Base-by-base conservation (phyloP, 495 filamentous ascomycete genomes). In the Peziza echinospora region DNA sequence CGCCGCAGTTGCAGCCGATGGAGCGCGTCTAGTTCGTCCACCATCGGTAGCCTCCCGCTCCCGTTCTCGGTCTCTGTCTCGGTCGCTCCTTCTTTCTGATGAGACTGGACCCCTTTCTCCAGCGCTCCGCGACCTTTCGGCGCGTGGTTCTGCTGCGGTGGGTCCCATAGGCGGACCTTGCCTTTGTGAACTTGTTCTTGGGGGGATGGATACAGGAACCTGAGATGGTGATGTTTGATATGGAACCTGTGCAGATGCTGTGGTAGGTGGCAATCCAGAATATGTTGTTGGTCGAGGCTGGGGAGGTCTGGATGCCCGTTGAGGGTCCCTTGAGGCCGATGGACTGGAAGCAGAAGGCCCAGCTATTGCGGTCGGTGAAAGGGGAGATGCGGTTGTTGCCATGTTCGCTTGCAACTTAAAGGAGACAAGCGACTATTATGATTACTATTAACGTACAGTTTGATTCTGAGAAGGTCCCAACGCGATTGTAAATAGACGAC, bases 251-350 rank as follows among this genome's bases (percentile, higher is more conserved):
- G 30, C 19, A 5, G 30, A 7, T 5, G 13, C 30, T 2, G 30
- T 37, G 8, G 46, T 57, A 26, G 55, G 55, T 34, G 55, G 49
- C 21, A 50, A 44, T 11, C 55, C 55, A 44, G 55, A 54, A 37
- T 59, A 59, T 5, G 56, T 59, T 6, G 56, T 59, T 19, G 56
- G 56, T 44, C 56, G 56, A 19, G 56, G 55, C 47, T 59, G 52
- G 42, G 56, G 17, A 30, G 56, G 55, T 19, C 56, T 47, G 39
- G 56, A 47, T 49, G 56, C 56, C 30, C 63, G 55, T 13, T 63
- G 60, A 30, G 56, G 49, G 3, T 37, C 30, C 19, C 30, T 37
- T 11, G 30, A 37, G 3, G 30, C 13, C 19, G 30, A 37, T 37
- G 30, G 30, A 17, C 30, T 37, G 19, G 30, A 37, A 13, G 13